phyloP scores from a whole-genome alignment of 495 filamentous ascomycete species.

The Penicillium coprophilum region DNA sequence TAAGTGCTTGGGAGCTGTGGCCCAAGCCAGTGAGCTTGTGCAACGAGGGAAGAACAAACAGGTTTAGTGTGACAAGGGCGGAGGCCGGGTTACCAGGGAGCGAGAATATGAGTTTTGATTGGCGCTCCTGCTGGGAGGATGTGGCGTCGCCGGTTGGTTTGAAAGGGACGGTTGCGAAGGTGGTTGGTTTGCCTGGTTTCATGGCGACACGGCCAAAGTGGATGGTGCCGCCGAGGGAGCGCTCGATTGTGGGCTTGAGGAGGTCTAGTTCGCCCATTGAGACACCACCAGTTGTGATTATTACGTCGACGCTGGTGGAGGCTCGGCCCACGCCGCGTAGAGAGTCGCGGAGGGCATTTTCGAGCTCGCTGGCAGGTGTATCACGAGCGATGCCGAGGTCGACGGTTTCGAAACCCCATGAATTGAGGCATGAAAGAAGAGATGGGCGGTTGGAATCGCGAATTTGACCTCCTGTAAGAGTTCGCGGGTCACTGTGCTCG shows the following conservation, averaged over 20 bases:
- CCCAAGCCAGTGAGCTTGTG: constrained; percentile 61
- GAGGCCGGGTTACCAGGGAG: constrained; percentile 93
- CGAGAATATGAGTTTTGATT: constrained; percentile 76
- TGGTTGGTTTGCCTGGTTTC: constrained; percentile 98
- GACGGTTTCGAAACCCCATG: constrained; percentile 75
- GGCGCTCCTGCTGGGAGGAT: constrained; percentile 50
- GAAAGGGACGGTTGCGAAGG: constrained; percentile 84
- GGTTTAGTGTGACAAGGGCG: constrained; percentile 86
- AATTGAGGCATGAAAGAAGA: constrained; percentile 69
- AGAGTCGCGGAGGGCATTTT: constrained; percentile 70
- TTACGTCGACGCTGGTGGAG: constrained; percentile 60
- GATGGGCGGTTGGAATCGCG: constrained; percentile 90
- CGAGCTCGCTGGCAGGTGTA: constrained; percentile 67
- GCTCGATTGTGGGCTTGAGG: constrained; percentile 95
- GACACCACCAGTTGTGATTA: constrained; percentile 92
- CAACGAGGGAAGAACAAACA: constrained; percentile 89
- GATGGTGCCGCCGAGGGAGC: constrained; percentile 84
- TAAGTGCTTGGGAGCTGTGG: constrained; percentile 28
- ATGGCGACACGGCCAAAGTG: constrained; percentile 96
- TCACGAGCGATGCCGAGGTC: constrained; percentile 89
- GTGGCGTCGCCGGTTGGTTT: constrained; percentile 32
- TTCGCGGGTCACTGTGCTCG: constrained; percentile 62
- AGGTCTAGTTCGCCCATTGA: constrained; percentile 98
- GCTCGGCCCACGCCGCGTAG: constrained; percentile 52
- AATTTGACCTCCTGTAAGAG: constrained; percentile 76